Conservation (phyloP, 2,329 filamentous ascomycete genomes). For the Colletotrichum sp. region DNA sequence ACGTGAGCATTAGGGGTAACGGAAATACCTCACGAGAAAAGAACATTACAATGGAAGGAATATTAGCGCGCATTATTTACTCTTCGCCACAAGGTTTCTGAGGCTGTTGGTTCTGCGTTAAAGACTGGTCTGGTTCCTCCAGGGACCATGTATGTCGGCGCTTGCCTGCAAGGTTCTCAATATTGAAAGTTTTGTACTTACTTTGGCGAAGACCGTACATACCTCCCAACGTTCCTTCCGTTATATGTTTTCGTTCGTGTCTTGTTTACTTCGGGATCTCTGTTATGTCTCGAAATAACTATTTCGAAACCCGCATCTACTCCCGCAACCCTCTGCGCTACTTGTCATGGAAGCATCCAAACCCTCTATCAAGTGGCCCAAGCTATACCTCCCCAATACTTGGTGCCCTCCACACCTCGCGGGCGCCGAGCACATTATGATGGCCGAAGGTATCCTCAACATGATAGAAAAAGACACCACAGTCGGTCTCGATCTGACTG, state of each 20-base stretch:
- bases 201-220: neutral
- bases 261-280: neutral
- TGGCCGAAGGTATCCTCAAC: neutral
- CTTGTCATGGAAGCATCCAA: neutral
- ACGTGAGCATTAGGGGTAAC: neutral
- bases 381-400: neutral
- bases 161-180: neutral
- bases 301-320: neutral
- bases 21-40: neutral
- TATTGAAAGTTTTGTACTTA: neutral
- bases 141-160: neutral
- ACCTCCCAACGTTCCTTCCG: neutral
- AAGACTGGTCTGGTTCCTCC: neutral
- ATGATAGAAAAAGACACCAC: neutral
- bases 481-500: neutral
- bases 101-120: neutral
- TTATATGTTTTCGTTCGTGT: neutral
- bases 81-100: neutral
- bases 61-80: neutral
- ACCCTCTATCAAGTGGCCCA: neutral
- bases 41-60: neutral
- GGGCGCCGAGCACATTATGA: neutral
- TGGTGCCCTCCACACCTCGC: neutral
- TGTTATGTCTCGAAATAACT: neutral
- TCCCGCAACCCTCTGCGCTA: neutral